Percentiles rank a stretch among this genome's conserved stretches.
These are phyloP conservation scores for Candida taoyuanica DNA, from an alignment of 805 yeast genomes.

Conservation along the genomic window DNA sequence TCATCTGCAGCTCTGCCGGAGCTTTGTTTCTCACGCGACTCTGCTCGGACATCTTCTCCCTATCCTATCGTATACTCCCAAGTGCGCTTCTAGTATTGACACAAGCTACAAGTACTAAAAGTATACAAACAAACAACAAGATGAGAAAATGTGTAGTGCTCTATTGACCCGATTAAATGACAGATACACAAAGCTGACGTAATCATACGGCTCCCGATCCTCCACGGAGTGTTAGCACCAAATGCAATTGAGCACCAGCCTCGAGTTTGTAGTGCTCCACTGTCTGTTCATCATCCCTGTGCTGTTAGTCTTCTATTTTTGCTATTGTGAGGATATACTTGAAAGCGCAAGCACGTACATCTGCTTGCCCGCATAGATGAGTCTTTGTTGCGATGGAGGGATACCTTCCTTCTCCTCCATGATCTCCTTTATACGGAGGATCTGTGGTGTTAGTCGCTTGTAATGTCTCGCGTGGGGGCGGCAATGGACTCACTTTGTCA, in stretches of 20 bases:
- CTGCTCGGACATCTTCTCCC: too few species aligned
- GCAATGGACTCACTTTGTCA: conserved; percentile 48
- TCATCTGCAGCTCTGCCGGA: conserved; percentile 49
- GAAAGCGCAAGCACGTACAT: conserved; percentile 43
- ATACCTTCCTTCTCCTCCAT: conserved; percentile 96
- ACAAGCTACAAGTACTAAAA: too few species aligned
- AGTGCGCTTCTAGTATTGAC: too few species aligned
- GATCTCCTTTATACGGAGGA: conserved; percentile 77
- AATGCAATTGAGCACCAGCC: conserved; percentile 84
- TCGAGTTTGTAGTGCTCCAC: conserved; percentile 68
- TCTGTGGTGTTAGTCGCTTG: conserved; percentile 34
- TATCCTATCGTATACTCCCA: too few species aligned
- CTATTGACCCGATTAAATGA: too few species aligned
- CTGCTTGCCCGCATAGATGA: conserved; percentile 87
- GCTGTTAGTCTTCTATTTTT: conserved; percentile 9
- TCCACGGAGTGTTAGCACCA: conserved; percentile 90
- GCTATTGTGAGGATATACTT: background rate
- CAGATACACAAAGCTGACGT: too few species aligned
- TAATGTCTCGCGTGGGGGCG: too few species aligned
- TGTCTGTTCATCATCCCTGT: conserved; percentile 68
- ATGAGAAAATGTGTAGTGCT: too few species aligned
- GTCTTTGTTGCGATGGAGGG: conserved; percentile 92
- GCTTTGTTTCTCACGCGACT: conserved; percentile 34
- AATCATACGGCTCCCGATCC: too few species aligned
- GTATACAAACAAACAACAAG: too few species aligned